These are phyloP conservation scores for Rhodotorula sp. DNA, from an alignment of 1,284 basidiomycete genomes.

Conservation along the genomic window DNA sequence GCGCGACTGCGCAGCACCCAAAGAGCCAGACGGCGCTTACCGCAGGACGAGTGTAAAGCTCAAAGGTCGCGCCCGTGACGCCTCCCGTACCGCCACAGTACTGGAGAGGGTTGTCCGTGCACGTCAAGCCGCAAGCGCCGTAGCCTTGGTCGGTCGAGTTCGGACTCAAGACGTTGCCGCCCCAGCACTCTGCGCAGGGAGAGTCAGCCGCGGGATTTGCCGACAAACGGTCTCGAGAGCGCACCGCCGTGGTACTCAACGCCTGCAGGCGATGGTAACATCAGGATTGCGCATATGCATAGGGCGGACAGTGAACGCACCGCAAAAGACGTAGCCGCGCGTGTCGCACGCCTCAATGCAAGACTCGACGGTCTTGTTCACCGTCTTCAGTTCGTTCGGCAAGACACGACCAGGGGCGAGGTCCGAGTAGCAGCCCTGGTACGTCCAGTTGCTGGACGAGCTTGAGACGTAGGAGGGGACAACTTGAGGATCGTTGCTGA, in stretches of 20 bases:
- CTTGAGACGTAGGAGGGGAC: conserved; percentile 11
- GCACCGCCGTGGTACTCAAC: conserved; percentile 19
- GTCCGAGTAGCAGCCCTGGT: conserved; percentile 34
- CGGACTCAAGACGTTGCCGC: conserved; percentile 18
- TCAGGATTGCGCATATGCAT: background rate
- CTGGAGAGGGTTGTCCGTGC: conserved; percentile 19
- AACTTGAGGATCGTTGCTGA: conserved; percentile 12
- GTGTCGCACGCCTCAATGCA: conserved; percentile 25
- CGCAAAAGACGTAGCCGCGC: conserved; percentile 17
- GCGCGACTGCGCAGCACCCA: too few species aligned
- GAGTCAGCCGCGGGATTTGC: background rate
- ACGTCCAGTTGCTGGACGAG: background rate
- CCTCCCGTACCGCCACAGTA: conserved; percentile 27
- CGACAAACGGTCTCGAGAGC: fast-evolving
- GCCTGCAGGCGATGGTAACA: background rate
- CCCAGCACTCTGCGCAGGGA: conserved; percentile 24
- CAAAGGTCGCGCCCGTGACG: conserved; percentile 3
- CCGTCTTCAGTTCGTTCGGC: conserved; percentile 17
- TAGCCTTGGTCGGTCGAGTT: conserved; percentile 9
- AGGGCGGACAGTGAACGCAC: background rate
- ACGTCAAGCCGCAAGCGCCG: conserved; percentile 14
- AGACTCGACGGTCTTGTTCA: conserved; percentile 20
- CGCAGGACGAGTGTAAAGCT: conserved; percentile 10
- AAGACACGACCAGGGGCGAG: conserved; percentile 18
- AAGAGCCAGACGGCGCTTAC: background rate